phyloP scores from a whole-genome alignment of 2,329 filamentous ascomycete species.

The Aspergillus sp. region DNA sequence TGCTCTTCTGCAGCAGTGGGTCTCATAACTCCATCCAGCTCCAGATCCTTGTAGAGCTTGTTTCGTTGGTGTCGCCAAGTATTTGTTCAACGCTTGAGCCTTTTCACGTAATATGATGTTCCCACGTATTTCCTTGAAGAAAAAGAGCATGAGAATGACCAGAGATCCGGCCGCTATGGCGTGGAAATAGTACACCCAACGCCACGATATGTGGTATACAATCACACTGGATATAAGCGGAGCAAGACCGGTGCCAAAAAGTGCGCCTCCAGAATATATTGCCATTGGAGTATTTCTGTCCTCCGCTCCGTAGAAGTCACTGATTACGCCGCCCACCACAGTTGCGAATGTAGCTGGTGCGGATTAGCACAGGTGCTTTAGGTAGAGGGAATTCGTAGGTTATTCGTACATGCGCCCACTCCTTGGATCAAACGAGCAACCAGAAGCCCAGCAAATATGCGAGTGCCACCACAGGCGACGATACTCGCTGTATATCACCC shows the following conservation, averaged over 20 bases:
- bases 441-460: conserved; percentile 64
- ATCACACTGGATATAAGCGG: conserved; percentile 67
- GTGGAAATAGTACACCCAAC: conserved; percentile 87
- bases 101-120: conserved; percentile 72
- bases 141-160: conserved; percentile 56
- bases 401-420: conserved; percentile 59
- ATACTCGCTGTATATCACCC: conserved; percentile 46
- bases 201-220: conserved; percentile 61
- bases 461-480: conserved; percentile 65
- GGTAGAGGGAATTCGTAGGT: conserved; percentile 6
- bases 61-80: no score
- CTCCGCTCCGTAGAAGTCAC: conserved; percentile 72
- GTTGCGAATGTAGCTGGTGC: conserved; percentile 61
- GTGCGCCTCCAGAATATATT: conserved; percentile 68
- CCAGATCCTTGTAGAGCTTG: no score
- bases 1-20: no score
- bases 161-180: conserved; percentile 61
- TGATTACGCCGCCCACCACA: conserved; percentile 83
- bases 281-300: conserved; percentile 87
- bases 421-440: conserved; percentile 70
- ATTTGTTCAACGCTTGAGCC: conserved; percentile 65
- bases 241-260: conserved; percentile 73
- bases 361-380: conserved; percentile 1
- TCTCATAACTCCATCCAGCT: no score
- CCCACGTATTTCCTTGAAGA: conserved; percentile 77